A percentile compares a stretch with the other conserved stretches of the same genome.
These are phyloP conservation scores for Coemansia sp. DNA, from an alignment of 192 early-diverging fungal genomes.

Conservation along the genomic window DNA sequence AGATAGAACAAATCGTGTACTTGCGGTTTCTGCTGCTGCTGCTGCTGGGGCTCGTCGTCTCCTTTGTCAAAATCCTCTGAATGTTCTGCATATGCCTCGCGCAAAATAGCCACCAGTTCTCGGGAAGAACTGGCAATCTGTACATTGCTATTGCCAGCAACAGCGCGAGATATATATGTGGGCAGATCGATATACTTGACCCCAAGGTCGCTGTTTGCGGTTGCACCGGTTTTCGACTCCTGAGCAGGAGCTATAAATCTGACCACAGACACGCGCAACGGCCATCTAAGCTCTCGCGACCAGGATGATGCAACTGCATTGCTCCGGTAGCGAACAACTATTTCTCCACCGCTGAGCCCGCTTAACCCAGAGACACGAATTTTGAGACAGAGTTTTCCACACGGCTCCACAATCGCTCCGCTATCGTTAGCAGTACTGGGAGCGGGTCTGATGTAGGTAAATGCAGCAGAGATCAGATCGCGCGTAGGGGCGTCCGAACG, in stretches of 20 bases:
- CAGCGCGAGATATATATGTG: conserved; percentile 24
- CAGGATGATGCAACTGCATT: conserved; percentile 12
- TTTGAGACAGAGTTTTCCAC: conserved; percentile 7
- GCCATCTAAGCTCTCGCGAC: conserved; percentile 38
- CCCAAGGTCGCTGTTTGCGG: background rate
- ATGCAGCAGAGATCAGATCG: conserved; percentile 33
- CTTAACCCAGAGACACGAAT: conserved; percentile 29
- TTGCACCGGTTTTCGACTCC: background rate
- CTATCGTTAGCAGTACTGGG: background rate
- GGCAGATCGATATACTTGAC: conserved; percentile 30
- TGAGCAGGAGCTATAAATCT: conserved; percentile 24
- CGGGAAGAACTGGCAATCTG: background rate
- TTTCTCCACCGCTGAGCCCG: conserved; percentile 24
- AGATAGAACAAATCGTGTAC: conserved; percentile 30
- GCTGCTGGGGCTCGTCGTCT: background rate
- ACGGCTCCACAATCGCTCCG: background rate
- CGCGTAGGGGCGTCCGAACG: conserved; percentile 15
- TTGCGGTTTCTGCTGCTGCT: no score
- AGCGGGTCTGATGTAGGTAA: conserved; percentile 15
- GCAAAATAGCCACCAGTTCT: conserved; percentile 15
- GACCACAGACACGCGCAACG: conserved; percentile 33
- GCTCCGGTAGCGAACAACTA: conserved; percentile 37
- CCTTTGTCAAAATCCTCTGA: background rate
- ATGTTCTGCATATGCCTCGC: conserved; percentile 1
- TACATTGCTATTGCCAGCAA: conserved; percentile 2